Evolutionary conservation across 768 basidiomycete species (phyloP).

Genomic region (Suillus ampliporus): DNA sequence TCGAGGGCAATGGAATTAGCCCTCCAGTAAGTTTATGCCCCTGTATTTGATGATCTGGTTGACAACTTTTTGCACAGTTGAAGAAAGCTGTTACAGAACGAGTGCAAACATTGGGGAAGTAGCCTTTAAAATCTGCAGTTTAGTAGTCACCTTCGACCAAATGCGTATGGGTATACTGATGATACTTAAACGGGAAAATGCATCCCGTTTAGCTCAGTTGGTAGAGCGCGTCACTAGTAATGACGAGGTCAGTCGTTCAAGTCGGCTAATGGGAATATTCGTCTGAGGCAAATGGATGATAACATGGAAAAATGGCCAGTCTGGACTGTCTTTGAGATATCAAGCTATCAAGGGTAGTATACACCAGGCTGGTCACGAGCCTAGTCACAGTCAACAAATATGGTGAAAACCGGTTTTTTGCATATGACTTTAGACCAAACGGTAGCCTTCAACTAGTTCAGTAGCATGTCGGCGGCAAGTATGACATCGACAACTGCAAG

Average conservation of each 20-base stretch:
- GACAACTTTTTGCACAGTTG: constrained; percentile 27
- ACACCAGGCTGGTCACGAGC: too few species aligned
- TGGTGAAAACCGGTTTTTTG: too few species aligned
- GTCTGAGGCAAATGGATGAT: constrained; percentile 8
- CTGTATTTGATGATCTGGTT: background rate
- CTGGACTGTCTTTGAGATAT: too few species aligned
- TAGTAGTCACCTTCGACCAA: background rate
- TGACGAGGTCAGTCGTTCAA: constrained; percentile 74
- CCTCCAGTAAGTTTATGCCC: constrained; percentile 53
- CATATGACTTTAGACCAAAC: background rate
- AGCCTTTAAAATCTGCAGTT: background rate
- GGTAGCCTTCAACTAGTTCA: too few species aligned
- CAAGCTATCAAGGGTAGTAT: too few species aligned
- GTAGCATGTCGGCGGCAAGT: background rate
- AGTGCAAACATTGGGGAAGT: constrained; percentile 21
- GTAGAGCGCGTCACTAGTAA: constrained; percentile 76
- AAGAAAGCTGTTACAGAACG: constrained; percentile 33
- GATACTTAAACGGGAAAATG: too few species aligned
- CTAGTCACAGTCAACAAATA: too few species aligned
- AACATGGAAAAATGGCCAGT: too few species aligned
- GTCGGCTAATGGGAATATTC: constrained; percentile 55
- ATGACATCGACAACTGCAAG: background rate
- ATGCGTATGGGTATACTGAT: background rate
- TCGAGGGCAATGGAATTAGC: constrained; percentile 72
- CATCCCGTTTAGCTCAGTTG: constrained; percentile 46